phyloP scores from a whole-genome alignment of 495 filamentous ascomycete species.

The Aspergillus leporis region DNA sequence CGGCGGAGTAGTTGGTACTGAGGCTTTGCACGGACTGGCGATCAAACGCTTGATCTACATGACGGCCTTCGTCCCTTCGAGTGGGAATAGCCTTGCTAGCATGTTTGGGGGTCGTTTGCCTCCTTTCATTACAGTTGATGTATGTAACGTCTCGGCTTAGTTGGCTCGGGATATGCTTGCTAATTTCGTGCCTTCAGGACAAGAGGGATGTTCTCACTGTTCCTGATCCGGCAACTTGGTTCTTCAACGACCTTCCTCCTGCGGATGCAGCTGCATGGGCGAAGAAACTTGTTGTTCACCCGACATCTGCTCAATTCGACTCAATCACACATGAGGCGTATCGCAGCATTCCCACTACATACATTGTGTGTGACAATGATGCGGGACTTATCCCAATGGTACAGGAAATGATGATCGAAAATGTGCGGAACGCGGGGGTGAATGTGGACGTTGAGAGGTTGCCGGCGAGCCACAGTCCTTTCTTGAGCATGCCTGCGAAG shows the following conservation, averaged over 20 bases:
- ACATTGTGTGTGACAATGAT: conserved; percentile 2
- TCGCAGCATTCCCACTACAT: conserved; percentile 1
- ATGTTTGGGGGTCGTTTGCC: conserved; percentile 1
- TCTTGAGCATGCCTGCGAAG: background rate
- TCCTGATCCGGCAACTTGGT: background rate
- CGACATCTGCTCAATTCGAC: conserved; percentile 1
- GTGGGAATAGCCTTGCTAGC: background rate
- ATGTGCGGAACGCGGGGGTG: background rate
- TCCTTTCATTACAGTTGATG: conserved; percentile 4
- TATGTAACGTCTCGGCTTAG: background rate
- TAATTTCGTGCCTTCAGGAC: background rate
- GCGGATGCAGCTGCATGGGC: background rate
- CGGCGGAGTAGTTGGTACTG: conserved; percentile 5
- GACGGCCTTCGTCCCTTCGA: conserved; percentile 1
- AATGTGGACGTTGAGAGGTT: background rate
- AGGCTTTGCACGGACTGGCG: conserved; percentile 1
- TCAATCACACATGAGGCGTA: conserved; percentile 6
- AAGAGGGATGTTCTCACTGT: background rate
- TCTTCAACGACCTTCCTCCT: background rate
- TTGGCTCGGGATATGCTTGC: background rate
- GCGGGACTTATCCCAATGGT: background rate
- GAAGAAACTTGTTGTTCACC: background rate
- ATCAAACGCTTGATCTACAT: conserved; percentile 2
- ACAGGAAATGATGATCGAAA: conserved; percentile 2
- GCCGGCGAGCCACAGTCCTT: conserved; percentile 1